Base-by-base conservation (phyloP, 2,329 filamentous ascomycete genomes). In the Phialophora tarda region DNA sequence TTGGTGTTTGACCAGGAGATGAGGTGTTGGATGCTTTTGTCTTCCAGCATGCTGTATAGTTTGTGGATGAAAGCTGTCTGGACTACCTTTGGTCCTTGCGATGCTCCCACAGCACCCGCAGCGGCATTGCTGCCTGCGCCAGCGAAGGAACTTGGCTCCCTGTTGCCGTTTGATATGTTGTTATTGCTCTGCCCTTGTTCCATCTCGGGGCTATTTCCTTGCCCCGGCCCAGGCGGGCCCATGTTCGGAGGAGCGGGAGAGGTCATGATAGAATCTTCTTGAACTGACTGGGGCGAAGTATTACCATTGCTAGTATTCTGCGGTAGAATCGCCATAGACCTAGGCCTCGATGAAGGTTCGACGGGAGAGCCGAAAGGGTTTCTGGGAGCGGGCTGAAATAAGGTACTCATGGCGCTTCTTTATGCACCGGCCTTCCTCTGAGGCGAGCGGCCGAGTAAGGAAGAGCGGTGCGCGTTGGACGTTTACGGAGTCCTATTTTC, bases 41-140 rank as follows among this genome's bases (percentile, higher is more conserved):
- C 95, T 78, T 99, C 95, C 69, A 99, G 84, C 95, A 99, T 98
- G 81, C 94, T 98, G 84, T 98, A 99, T 41, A 99, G 87, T 80
- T 99, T 99, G 79, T 99, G 95, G 71, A 99, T 98, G 75, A 99
- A 99, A 24, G 95, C 95, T 11, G 95, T 98, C 81, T 99, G 95
- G 17, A 98, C 93, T 53, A 97, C 94, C 81, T 99, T 99, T 66
- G 95, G 93, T 77, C 97, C 93, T 76, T 96, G 92, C 60, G 93
- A 89, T 56, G 82, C 80, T 62, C 79, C 78, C 75, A 80, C 82
- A 75, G 81, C 82, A 65, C 65, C 78, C 73, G 62, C 72, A 47
- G 64, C 51, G 61, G 65, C 61, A 47, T 30, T 62, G 54, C 41
- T 63, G 30, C 54, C 60, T 38, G 58, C 30, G 17, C 62, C 55